Percentiles rank a stretch among this genome's conserved stretches.
These are phyloP conservation scores for Urtica urens DNA, from an alignment of 306 rosid genomes.

Conservation along the genomic window DNA sequence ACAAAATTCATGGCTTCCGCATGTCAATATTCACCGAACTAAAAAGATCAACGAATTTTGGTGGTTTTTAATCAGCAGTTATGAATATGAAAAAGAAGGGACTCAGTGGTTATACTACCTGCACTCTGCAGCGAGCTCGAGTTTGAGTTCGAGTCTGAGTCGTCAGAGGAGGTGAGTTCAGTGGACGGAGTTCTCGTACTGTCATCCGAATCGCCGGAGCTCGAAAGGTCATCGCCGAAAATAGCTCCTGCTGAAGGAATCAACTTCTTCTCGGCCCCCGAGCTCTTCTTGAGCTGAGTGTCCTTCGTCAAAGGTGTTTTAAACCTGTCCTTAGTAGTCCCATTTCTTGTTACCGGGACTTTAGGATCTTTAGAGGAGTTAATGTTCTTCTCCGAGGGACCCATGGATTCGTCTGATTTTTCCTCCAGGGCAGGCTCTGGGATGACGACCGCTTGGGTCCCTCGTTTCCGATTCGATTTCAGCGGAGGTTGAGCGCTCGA, in stretches of 20 bases:
- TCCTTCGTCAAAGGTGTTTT: constrained; percentile 26
- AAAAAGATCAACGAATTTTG: too few species aligned
- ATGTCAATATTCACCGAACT: too few species aligned
- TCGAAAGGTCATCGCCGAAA: constrained; percentile 41
- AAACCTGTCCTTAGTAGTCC: constrained; percentile 22
- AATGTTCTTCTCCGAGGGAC: constrained; percentile 26
- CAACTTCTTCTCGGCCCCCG: constrained; percentile 31
- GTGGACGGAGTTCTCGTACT: constrained; percentile 56
- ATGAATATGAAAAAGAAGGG: not conserved
- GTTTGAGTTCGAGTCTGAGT: constrained; percentile 53
- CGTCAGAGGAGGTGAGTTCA: constrained; percentile 43
- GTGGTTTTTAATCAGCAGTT: constrained; percentile 1
- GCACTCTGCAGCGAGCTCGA: constrained; percentile 18
- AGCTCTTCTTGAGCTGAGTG: constrained; percentile 19
- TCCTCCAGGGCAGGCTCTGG: constrained; percentile 16
- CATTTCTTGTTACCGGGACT: constrained; percentile 26
- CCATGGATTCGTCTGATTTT: constrained; percentile 11
- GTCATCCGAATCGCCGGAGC: constrained; percentile 50
- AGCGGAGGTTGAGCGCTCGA: constrained; percentile 8
- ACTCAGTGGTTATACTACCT: constrained; percentile 20
- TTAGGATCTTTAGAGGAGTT: constrained; percentile 19
- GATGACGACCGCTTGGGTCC: constrained; percentile 5
- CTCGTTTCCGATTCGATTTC: constrained; percentile 10
- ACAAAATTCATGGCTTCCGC: too few species aligned
- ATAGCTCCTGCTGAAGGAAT: constrained; percentile 31